phyloP scores from a whole-genome alignment of 202 grass and related monocot species.

The Panicum virgatum region DNA sequence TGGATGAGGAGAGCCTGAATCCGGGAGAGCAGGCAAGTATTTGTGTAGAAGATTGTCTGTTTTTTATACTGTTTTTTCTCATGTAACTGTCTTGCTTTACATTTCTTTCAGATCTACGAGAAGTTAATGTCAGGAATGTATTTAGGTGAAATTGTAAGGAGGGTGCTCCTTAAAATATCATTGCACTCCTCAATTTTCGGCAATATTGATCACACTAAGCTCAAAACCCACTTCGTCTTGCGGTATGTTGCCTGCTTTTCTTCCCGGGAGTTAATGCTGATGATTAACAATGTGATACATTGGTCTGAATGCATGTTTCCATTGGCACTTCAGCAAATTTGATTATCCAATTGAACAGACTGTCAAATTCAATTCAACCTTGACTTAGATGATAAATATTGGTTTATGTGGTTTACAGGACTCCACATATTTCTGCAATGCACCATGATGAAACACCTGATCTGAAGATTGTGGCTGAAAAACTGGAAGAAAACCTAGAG shows the following conservation, averaged over 20 bases:
- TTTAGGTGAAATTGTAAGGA: constrained; percentile 82
- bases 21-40: constrained; percentile 74
- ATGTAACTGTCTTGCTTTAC: background rate
- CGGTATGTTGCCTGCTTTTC: constrained; percentile 35
- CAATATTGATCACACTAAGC: constrained; percentile 52
- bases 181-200: constrained; percentile 57
- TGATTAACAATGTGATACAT: background rate
- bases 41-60: background rate
- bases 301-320: background rate
- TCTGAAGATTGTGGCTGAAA: constrained; percentile 60
- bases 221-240: constrained; percentile 58
- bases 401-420: constrained; percentile 42
- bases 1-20: constrained; percentile 79
- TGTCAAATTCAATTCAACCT: background rate
- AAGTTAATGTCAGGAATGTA: constrained; percentile 94
- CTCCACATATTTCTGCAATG: constrained; percentile 70
- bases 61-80: constrained; percentile 25
- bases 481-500: constrained; percentile 61
- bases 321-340: background rate
- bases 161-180: constrained; percentile 72
- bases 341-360: background rate
- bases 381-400: background rate
- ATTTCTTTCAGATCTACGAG: constrained; percentile 80
- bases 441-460: constrained; percentile 81
- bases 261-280: background rate